Conservation (phyloP, 768 basidiomycete genomes). For the Leccinum sublutescens region DNA sequence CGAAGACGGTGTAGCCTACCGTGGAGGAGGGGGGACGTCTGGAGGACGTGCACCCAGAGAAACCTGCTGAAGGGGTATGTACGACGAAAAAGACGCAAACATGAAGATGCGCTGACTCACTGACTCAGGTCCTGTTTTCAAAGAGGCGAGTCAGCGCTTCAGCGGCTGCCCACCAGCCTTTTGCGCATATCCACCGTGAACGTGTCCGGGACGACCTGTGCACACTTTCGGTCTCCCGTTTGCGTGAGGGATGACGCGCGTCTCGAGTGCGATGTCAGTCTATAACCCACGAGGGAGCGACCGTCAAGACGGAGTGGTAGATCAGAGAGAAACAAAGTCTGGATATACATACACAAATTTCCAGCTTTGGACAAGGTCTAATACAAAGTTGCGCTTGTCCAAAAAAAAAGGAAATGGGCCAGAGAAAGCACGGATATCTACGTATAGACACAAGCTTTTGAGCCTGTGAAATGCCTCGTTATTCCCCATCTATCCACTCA, state of each 20-base stretch:
- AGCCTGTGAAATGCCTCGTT: too few species aligned
- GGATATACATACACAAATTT: conserved; percentile 59
- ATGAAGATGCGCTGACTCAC: conserved; percentile 28
- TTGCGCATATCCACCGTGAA: conserved; percentile 57
- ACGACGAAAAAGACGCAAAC: conserved; percentile 51
- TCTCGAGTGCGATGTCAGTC: conserved; percentile 67
- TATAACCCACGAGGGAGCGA: conserved; percentile 61
- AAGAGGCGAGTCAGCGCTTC: too few species aligned
- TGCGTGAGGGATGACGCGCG: conserved; percentile 54
- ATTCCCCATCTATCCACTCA: not conserved
- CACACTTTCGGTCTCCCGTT: conserved; percentile 80
- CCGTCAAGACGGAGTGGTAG: conserved; percentile 77
- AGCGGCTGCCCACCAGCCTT: conserved; percentile 74
- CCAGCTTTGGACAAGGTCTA: conserved; percentile 67
- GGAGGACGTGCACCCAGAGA: conserved; percentile 22
- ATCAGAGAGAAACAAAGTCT: conserved; percentile 55
- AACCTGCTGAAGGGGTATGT: conserved; percentile 40
- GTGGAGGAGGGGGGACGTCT: conserved; percentile 17
- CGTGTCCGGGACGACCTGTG: conserved; percentile 64
- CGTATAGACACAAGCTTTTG: too few species aligned
- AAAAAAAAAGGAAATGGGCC: too few species aligned
- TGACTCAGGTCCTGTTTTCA: too few species aligned
- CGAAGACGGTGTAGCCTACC: too few species aligned
- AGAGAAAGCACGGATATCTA: too few species aligned
- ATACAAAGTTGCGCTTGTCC: too few species aligned